These are phyloP conservation scores for Orbilia javanica DNA, from an alignment of 2,329 filamentous ascomycete genomes.

Conservation along the genomic window DNA sequence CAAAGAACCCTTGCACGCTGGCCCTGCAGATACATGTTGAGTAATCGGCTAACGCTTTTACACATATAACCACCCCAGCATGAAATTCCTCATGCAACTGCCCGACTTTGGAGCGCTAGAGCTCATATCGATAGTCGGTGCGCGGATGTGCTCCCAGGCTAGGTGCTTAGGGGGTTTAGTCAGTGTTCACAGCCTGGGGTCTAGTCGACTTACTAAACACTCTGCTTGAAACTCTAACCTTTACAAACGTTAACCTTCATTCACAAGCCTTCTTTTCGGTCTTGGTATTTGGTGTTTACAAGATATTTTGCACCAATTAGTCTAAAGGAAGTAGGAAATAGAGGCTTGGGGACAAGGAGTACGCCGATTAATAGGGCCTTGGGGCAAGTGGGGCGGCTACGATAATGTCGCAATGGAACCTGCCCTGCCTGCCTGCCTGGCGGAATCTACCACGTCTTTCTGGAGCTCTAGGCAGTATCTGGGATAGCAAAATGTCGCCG, in stretches of 20 bases:
- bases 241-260: neutral
- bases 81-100: constrained; percentile 7
- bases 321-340: constrained; percentile 11
- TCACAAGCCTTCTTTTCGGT: neutral
- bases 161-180: constrained; percentile 9
- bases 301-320: constrained; percentile 12
- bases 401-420: constrained; percentile 20
- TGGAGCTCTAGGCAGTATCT: constrained; percentile 24
- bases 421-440: constrained; percentile 18
- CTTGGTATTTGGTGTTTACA: constrained; percentile 19
- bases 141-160: neutral
- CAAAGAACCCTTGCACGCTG: constrained; percentile 8
- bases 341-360: constrained; percentile 6
- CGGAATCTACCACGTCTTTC: constrained; percentile 17
- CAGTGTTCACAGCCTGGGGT: constrained; percentile 8
- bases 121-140: constrained; percentile 37
- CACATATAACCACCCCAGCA: constrained; percentile 1
- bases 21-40: constrained; percentile 46
- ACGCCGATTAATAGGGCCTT: neutral
- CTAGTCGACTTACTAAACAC: constrained; percentile 15
- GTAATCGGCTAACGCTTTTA: constrained; percentile 39
- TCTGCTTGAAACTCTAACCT: constrained; percentile 9
- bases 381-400: constrained; percentile 19
- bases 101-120: constrained; percentile 29
- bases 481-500: constrained; percentile 17